Evolutionary conservation across 2,329 filamentous ascomycete genomes (phyloP).

Genomic region (Talaromyces sp.): DNA sequence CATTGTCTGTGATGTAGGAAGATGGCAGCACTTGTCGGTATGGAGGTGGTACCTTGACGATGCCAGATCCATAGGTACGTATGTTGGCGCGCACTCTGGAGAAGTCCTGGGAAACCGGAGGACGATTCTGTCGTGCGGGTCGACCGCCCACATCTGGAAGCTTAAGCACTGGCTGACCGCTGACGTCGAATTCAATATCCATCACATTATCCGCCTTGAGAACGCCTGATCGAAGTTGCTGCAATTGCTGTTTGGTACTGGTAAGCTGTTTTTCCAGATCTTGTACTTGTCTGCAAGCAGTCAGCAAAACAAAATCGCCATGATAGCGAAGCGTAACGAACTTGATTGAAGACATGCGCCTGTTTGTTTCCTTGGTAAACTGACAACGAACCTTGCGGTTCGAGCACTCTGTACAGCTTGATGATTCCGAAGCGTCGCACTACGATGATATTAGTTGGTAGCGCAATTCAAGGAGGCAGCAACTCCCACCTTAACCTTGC

Average conservation of each 20-base stretch:
- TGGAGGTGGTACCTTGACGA: constrained; percentile 72
- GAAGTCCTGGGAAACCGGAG: constrained; percentile 63
- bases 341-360: constrained; percentile 98
- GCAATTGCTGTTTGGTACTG: constrained; percentile 74
- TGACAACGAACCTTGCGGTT: constrained; percentile 96
- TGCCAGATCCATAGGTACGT: constrained; percentile 67
- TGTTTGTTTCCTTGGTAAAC: constrained; percentile 98
- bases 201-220: constrained; percentile 46
- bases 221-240: constrained; percentile 64
- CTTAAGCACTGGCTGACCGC: constrained; percentile 48
- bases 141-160: constrained; percentile 64
- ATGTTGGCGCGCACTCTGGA: constrained; percentile 69
- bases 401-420: constrained; percentile 94
- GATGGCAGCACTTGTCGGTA: constrained; percentile 56
- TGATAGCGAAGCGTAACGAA: constrained; percentile 35
- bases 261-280: constrained; percentile 91
- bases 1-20: constrained; percentile 48
- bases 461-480: too few relatives aligned
- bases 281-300: constrained; percentile 66
- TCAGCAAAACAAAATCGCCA: constrained; percentile 7
- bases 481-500: constrained; percentile 59
- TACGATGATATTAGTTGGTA: constrained; percentile 26
- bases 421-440: constrained; percentile 94
- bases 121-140: constrained; percentile 60
- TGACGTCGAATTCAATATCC: constrained; percentile 40